Conservation (phyloP, 129 eudicot species). For the Scalesia atractyloides region DNA sequence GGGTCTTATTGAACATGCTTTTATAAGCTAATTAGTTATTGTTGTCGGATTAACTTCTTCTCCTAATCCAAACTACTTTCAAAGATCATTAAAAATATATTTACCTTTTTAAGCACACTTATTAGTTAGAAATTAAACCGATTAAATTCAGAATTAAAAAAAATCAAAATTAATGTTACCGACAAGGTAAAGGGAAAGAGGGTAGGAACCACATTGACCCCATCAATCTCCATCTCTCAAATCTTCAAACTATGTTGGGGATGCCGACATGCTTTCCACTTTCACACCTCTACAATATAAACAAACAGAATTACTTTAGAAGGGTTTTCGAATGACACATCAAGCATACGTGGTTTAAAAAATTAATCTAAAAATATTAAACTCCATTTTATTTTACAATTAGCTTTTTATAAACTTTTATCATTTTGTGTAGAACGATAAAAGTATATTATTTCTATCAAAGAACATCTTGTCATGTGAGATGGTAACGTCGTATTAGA, state of each 20-base stretch:
- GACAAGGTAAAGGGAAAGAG: background rate
- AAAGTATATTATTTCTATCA: too few relatives aligned
- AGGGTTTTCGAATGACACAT: background rate
- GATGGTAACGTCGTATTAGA: too few relatives aligned
- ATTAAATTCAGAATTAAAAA: background rate
- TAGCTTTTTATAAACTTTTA: too few relatives aligned
- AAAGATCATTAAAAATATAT: too few relatives aligned
- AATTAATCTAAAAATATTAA: background rate
- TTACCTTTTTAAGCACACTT: background rate
- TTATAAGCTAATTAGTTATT: too few relatives aligned
- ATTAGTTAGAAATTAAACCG: background rate
- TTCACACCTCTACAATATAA: background rate
- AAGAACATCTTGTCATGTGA: too few relatives aligned
- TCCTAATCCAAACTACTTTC: too few relatives aligned
- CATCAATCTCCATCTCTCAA: background rate
- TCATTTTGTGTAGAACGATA: too few relatives aligned
- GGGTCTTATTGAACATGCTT: too few relatives aligned
- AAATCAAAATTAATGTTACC: background rate
- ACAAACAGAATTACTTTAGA: background rate
- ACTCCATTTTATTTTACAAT: background rate
- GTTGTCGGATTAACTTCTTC: too few relatives aligned
- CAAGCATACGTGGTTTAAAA: background rate
- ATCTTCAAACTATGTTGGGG: constrained; percentile 6
- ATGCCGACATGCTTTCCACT: constrained; percentile 25
- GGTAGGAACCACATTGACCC: constrained; percentile 8